Evolutionary conservation across 768 basidiomycete genomes (phyloP).

Genomic region (Termitomyces sp.): DNA sequence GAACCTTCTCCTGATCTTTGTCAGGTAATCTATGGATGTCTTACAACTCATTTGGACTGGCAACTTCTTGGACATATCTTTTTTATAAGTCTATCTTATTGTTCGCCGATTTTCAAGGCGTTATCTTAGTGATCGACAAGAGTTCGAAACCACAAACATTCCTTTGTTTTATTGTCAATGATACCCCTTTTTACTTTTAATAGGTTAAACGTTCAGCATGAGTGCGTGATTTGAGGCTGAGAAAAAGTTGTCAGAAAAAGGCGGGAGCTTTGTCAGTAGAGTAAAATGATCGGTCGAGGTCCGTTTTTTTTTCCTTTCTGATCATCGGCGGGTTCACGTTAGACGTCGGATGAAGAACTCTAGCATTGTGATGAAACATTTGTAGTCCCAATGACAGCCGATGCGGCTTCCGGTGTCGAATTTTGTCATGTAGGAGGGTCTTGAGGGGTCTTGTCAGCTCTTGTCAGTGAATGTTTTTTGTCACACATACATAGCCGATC

Average conservation of each 20-base stretch:
- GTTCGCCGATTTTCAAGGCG: neutral
- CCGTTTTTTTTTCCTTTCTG: neutral
- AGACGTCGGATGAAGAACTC: neutral
- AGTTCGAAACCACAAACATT: neutral
- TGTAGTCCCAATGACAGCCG: neutral
- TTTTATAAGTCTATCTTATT: slow-evolving; percentile 6
- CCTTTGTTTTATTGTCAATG: slow-evolving; percentile 2
- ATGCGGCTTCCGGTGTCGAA: neutral
- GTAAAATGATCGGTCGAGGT: neutral
- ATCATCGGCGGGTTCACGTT: neutral
- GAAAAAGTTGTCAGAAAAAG: neutral
- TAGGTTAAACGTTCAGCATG: neutral
- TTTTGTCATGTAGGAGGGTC: too few species aligned
- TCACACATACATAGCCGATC: too few species aligned
- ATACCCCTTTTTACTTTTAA: slow-evolving; percentile 4
- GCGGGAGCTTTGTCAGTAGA: neutral
- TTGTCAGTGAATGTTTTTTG: neutral
- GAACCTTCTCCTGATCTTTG: neutral
- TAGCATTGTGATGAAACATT: neutral
- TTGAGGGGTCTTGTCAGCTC: too few species aligned
- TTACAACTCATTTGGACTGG: slow-evolving; percentile 2
- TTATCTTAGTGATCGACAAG: neutral
- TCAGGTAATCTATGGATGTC: slow-evolving; percentile 8
- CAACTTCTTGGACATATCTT: slow-evolving; percentile 4
- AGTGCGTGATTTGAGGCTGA: neutral